Base-by-base conservation (phyloP, 1,284 basidiomycete genomes). In the Ceratobasidium sp. region DNA sequence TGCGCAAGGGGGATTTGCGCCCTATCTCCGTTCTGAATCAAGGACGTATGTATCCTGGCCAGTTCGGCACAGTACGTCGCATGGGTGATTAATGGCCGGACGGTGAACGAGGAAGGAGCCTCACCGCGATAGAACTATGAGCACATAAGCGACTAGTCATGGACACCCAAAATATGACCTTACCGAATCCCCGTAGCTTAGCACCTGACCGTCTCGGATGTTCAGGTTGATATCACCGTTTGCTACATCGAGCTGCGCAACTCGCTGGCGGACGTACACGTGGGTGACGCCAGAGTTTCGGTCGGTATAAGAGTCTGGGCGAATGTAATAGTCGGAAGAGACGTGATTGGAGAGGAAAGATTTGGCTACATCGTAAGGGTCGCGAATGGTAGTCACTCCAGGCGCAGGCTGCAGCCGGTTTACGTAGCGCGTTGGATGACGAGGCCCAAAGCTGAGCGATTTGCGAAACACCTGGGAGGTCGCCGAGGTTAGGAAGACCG, bases 161-260 rank as follows among this genome's bases (percentile, higher is more conserved):
- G 33, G 6, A 65, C n/a, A 26, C 17, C 12, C n/a, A 54, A 54
- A 56, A 10, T 81, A n/a, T 71, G 73, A 15, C 3, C 86, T 79
- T 80, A 94, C 93, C 79, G 93, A 94, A 83, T 92, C 92, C 73
- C 95, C 95, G 81, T 91, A 94, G 0, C 93, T 95, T 66, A 96
- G 83, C 17, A 97, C 89, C 73, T 88, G 86, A 66, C 95, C 95
- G 78, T 93, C 89, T 85, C 81, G 68, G 83, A 97, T 87, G 86
- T 97, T 96, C 83, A 98, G 86, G 84, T 97, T 97, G 85, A 96
- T 90, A 85, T 96, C 92, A 59, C 93, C 96, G 82, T 98, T 94
- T 20, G 90, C 88, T 13, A 98, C 94, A 83, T 96, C 94, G 73
- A 96, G 86, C 54, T 94, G 94, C 80, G 93, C 91, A 81, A 96